Evolutionary conservation across 2,329 filamentous ascomycete genomes (phyloP).

Genomic region (Fusarium subglutinans): DNA sequence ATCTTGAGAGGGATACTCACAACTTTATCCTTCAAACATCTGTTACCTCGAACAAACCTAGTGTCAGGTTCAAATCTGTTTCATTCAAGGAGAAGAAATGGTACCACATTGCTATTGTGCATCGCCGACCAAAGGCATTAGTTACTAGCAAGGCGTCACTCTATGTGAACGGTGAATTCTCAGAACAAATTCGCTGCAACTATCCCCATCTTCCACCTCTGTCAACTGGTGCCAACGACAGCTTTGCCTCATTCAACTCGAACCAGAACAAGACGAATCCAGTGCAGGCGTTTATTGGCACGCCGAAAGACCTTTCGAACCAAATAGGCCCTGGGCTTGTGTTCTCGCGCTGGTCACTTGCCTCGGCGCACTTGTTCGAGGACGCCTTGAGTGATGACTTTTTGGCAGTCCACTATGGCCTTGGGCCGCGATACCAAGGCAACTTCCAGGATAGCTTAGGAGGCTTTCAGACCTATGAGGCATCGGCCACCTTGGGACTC

Average conservation of each 20-base stretch:
- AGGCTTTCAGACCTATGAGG: slow-evolving; percentile 94
- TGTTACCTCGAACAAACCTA: slow-evolving; percentile 84
- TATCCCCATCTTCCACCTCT: slow-evolving; percentile 82
- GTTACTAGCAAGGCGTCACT: slow-evolving; percentile 83
- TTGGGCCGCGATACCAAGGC: slow-evolving; percentile 90
- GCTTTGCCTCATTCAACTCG: slow-evolving; percentile 75
- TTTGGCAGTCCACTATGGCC: slow-evolving; percentile 87
- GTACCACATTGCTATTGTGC: slow-evolving; percentile 94
- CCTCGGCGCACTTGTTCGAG: slow-evolving; percentile 88
- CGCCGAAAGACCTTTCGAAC: slow-evolving; percentile 85
- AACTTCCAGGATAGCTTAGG: slow-evolving; percentile 98
- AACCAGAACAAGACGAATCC: slow-evolving; percentile 67
- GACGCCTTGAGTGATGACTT: slow-evolving; percentile 91
- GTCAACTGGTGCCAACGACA: slow-evolving; percentile 70
- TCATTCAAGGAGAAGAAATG: slow-evolving; percentile 79
- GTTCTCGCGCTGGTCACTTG: slow-evolving; percentile 85
- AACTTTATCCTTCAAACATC: slow-evolving; percentile 98
- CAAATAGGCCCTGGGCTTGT: slow-evolving; percentile 78
- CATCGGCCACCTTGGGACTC: slow-evolving; percentile 88
- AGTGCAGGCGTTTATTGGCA: slow-evolving; percentile 93
- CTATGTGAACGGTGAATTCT: slow-evolving; percentile 92
- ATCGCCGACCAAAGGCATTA: slow-evolving; percentile 80
- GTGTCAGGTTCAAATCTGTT: slow-evolving; percentile 89
- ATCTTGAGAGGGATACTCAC: slow-evolving; percentile 90
- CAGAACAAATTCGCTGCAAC: slow-evolving; percentile 88